Percentiles rank a stretch among this genome's conserved stretches.
Evolutionary conservation across 2,329 filamentous ascomycete genomes (phyloP).

Genomic region (Aspergillus sp.): DNA sequence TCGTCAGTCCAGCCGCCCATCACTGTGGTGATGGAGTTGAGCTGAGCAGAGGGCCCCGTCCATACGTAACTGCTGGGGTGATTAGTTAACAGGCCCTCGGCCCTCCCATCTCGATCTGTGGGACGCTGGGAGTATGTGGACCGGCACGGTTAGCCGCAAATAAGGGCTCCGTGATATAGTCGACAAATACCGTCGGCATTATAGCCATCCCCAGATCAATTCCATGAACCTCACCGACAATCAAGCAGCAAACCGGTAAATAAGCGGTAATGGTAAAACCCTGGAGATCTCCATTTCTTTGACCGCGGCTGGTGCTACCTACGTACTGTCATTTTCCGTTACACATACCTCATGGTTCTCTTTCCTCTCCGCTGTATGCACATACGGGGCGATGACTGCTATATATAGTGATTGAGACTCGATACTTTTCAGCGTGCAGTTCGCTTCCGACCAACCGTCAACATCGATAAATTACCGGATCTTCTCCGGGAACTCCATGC

Average conservation of each 20-base stretch:
- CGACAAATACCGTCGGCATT: neutral
- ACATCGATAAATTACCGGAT: neutral
- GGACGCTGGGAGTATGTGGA: constrained; percentile 15
- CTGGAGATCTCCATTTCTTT: neutral
- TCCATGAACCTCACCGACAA: neutral
- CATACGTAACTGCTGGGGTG: constrained; percentile 2
- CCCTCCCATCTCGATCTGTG: constrained; percentile 6
- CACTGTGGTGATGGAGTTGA: constrained; percentile 29
- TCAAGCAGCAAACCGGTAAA: neutral
- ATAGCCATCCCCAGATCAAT: neutral
- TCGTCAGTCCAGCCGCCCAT: constrained; percentile 29
- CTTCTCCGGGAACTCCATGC: neutral
- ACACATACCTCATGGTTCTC: constrained; percentile 3
- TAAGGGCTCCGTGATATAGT: constrained; percentile 1
- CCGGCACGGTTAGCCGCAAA: constrained; percentile 13
- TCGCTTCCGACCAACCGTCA: neutral
- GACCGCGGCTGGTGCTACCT: neutral
- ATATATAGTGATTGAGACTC: constrained; percentile 2
- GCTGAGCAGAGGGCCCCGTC: constrained; percentile 7
- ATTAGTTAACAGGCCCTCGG: neutral
- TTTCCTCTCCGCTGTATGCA: neutral
- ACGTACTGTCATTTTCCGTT: neutral
- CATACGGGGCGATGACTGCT: neutral
- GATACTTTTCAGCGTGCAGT: neutral
- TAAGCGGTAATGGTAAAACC: neutral